These are phyloP conservation scores for Colletotrichum spinosum DNA, from an alignment of 2,329 filamentous ascomycete genomes.

Conservation along the genomic window DNA sequence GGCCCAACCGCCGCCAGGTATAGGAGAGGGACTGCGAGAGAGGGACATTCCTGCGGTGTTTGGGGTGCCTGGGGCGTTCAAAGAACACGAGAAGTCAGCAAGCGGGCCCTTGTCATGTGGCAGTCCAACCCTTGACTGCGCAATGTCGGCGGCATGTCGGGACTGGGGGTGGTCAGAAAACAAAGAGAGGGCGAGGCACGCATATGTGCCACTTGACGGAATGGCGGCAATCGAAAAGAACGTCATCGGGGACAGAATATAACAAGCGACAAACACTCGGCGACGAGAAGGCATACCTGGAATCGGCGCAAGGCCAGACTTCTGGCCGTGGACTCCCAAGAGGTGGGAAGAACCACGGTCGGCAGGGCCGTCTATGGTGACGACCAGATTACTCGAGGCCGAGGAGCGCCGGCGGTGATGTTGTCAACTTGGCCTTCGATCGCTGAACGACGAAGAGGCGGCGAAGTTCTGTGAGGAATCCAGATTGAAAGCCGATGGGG, in stretches of 20 bases:
- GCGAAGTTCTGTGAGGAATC: conserved; percentile 36
- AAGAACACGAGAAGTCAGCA: conserved; percentile 38
- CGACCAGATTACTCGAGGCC: conserved; percentile 44
- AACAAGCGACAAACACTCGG: no score
- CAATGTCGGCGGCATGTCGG: conserved; percentile 22
- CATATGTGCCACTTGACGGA: conserved; percentile 14
- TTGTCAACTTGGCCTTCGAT: conserved; percentile 41
- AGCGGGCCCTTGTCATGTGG: conserved; percentile 30
- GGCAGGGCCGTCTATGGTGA: conserved; percentile 46
- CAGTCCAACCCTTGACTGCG: conserved; percentile 25
- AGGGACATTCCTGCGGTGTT: conserved; percentile 77
- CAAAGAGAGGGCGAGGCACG: conserved; percentile 12
- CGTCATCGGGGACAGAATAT: not conserved
- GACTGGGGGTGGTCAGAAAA: conserved; percentile 18
- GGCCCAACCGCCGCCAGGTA: conserved; percentile 87
- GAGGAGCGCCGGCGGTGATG: conserved; percentile 48
- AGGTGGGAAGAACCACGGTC: conserved; percentile 48
- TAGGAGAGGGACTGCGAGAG: conserved; percentile 88
- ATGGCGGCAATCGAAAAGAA: conserved; percentile 22
- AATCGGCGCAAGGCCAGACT: conserved; percentile 62
- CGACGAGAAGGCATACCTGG: conserved; percentile 55
- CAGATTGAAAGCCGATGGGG: conserved; percentile 37
- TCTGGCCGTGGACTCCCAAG: conserved; percentile 54
- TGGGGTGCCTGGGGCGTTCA: conserved; percentile 61
- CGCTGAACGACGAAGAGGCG: conserved; percentile 43